phyloP scores from a whole-genome alignment of 768 basidiomycete genomes.

The Boletus subparvulus region DNA sequence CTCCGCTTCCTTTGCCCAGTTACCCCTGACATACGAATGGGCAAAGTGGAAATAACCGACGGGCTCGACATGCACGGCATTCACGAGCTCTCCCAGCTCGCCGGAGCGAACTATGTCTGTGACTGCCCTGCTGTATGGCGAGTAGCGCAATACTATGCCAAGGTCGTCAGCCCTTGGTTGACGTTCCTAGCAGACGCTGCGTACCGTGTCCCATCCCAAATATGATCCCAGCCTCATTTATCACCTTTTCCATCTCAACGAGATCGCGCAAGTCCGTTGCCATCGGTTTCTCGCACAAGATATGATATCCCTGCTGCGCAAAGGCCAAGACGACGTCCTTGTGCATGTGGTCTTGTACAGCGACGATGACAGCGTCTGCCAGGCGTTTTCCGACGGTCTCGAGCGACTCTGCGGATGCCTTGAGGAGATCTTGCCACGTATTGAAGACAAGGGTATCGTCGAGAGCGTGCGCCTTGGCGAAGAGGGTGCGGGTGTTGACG shows the following conservation, averaged over 20 bases:
- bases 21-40: constrained; percentile 84
- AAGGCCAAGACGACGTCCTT: constrained; percentile 71
- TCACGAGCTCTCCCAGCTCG: constrained; percentile 72
- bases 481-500: constrained; percentile 55
- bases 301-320: constrained; percentile 80
- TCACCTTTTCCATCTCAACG: constrained; percentile 67
- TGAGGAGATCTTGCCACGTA: constrained; percentile 68
- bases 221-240: constrained; percentile 67
- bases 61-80: constrained; percentile 82
- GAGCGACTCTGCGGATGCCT: constrained; percentile 66
- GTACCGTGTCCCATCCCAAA: constrained; percentile 88
- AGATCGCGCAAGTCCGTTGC: constrained; percentile 74
- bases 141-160: constrained; percentile 75
- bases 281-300: constrained; percentile 93
- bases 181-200: constrained; percentile 5
- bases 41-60: constrained; percentile 88
- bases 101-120: constrained; percentile 70
- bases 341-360: constrained; percentile 82
- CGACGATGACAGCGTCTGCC: constrained; percentile 78
- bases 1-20: constrained; percentile 67
- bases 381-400: constrained; percentile 64
- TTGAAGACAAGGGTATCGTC: constrained; percentile 69
- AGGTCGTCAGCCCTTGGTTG: background rate
- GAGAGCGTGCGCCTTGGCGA: constrained; percentile 57
- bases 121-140: constrained; percentile 74